Base-by-base conservation (phyloP, 768 basidiomycete species). In the Hericium rajendrae region DNA sequence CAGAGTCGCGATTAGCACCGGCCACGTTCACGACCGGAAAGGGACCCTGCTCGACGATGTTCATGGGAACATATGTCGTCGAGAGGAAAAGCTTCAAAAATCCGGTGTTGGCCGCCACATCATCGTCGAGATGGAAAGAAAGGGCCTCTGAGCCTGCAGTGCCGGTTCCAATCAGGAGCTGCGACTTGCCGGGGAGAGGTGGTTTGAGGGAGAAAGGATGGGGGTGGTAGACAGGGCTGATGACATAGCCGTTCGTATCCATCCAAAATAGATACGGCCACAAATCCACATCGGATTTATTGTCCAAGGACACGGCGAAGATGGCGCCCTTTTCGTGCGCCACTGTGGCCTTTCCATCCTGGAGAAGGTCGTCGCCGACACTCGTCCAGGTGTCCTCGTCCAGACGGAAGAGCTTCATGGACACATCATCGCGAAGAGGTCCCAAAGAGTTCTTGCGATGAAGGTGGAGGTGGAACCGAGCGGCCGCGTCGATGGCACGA, bases 241-340 rank as follows among this genome's bases (percentile, higher is more conserved):
- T 80, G 53, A 72, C 74, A 58, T 82, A 78, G 41, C 73, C 77
- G 55, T 73, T 76, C 2, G 80, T 76, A 63, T 84, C 81, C 79
- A 85, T 79, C 65, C 79, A 82, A 1, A 76, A 75, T 38, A 85
- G 72, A 65, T 82, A 83, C 37, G 83, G 81, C 83, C 82, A 85
- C 28, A 85, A 74, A 64, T 81, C 77, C 56, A 67, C 61, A 60
- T 76, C 73, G 1, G 82, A 75, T 39, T 70, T 66, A 60, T 84
- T 84, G 58, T 71, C 75, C 22, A 85, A 65, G 38, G 76, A 69
- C 50, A 83, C 69, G 39, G 72, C 68, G 59, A 81, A 84, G 18
- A 79, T 71, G 48, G 75, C 67, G 32, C 69, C 69, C 59, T 69
- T 66, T 53, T 76, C 69, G 62, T 75, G 64, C 15, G 69, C 66